Base-by-base conservation (phyloP, 495 filamentous ascomycete species). In the Glarea lozoyensis region DNA sequence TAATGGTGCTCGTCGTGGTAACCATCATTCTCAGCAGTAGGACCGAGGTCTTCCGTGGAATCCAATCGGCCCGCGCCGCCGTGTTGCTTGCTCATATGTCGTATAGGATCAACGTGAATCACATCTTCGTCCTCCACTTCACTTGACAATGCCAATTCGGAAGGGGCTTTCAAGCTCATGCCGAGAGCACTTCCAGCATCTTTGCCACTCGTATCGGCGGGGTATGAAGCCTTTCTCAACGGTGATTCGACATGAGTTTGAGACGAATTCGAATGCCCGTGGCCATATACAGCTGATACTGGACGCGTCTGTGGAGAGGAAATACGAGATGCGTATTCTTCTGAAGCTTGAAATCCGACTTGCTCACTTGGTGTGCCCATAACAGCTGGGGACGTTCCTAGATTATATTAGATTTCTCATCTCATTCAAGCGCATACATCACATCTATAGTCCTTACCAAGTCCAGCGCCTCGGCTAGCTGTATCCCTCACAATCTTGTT, bases 401-500 rank as follows among this genome's bases (percentile, higher is more conserved):
- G 15, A 46, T 42, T 42, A 27, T 38, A 55, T 55, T 52, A 55
- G 52, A 25, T 33, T 38, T 29, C 30, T 37, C 37, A 37, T 40
- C 29, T 31, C 40, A 20, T 31, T 43, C 35, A 52, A 40, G 46
- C 54, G 58, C 16, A 66, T 63, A 50, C 69, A 60, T 27, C 56
- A 68, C 49, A 62, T 47, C 31, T 44, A 39, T 53, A 24, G 43
- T 9, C 37, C 35, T 63, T 68, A 86, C 80, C 81, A 58, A 79
- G 60, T 35, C 46, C 52, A 58, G 78, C 68, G 33, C 81, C 81
- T 49, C 67, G 70, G 49, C 67, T 75, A 27, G 73, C 75, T 24
- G 82, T 84, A 34, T 86, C 72, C 34, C 77, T 69, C 37, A 97
- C 89, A 49, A 94, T 80, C 66, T 86, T 88, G 62, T 94, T 93